phyloP scores from a whole-genome alignment of 805 yeast species.

The Candida sakaeoensis region DNA sequence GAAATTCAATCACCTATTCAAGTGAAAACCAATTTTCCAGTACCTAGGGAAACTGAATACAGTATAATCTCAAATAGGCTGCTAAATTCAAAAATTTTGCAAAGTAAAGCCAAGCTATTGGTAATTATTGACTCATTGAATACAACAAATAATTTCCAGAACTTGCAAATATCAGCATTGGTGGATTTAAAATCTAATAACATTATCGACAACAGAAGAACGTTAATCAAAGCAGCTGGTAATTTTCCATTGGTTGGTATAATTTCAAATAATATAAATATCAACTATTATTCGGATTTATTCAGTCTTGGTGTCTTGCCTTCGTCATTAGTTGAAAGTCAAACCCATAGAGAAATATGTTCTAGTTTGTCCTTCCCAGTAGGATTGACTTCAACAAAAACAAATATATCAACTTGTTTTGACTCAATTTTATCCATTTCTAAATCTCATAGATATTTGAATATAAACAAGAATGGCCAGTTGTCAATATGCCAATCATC shows the following conservation, averaged over 20 bases:
- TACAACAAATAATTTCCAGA: neutral
- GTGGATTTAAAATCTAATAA: neutral
- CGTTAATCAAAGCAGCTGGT: constrained; percentile 31
- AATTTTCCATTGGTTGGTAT: constrained; percentile 43
- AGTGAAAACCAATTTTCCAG: neutral
- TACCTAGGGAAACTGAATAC: neutral
- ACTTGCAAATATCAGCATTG: neutral
- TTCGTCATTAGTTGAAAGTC: constrained; percentile 44
- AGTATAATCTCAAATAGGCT: neutral
- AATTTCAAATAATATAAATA: constrained; percentile 46
- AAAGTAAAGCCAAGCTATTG: neutral
- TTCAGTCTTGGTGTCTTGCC: constrained; percentile 43
- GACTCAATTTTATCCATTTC: constrained; percentile 46
- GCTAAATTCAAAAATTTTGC: neutral
- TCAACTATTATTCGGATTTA: constrained; percentile 48
- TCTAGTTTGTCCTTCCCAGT: constrained; percentile 50
- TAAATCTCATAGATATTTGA: constrained; percentile 45
- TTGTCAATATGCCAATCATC: constrained; percentile 47
- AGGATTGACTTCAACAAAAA: constrained; percentile 36
- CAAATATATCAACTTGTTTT: constrained; percentile 28
- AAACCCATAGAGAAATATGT: constrained; percentile 47
- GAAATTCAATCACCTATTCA: constrained; percentile 4
- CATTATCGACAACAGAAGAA: neutral
- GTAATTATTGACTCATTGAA: neutral
- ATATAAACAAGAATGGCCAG: constrained; percentile 45